A percentile compares a stretch with the other conserved stretches of the same genome.
phyloP scores from a whole-genome alignment of 441 rosid genomes.

The Jatropha podagrica region DNA sequence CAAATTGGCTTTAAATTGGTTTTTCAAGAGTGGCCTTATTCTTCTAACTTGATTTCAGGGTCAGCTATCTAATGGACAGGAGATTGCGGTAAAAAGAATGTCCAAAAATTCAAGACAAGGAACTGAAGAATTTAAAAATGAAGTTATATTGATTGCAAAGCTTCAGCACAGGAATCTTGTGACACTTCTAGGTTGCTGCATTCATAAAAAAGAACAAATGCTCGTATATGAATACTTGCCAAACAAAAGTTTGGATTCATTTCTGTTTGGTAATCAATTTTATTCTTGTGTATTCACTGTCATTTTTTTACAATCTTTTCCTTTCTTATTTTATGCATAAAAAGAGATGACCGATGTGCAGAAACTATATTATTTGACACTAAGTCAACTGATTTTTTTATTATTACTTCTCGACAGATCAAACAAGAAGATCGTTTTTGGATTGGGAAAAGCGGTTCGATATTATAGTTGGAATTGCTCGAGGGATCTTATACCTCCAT shows the following conservation, averaged over 20 bases:
- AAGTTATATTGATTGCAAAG: conserved; percentile 51
- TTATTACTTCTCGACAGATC: conserved; percentile 22
- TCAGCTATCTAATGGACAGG: conserved; percentile 37
- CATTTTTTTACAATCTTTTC: neutral
- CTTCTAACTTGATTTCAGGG: conserved; percentile 38
- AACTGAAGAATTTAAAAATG: conserved; percentile 57
- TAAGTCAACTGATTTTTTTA: neutral
- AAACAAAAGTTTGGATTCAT: conserved; percentile 60
- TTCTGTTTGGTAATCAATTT: conserved; percentile 42
- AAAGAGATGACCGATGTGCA: neutral
- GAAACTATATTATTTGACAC: neutral
- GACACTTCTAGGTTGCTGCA: conserved; percentile 52
- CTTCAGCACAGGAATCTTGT: conserved; percentile 72
- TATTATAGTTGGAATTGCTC: conserved; percentile 50
- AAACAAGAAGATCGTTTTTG: conserved; percentile 25
- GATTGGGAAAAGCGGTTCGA: conserved; percentile 48
- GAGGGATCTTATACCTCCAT: conserved; percentile 64
- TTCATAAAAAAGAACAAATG: conserved; percentile 55
- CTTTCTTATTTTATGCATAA: neutral
- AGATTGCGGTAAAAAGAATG: conserved; percentile 59
- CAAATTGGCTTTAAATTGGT: neutral
- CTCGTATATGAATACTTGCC: conserved; percentile 56
- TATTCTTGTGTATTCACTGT: neutral
- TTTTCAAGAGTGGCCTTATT: neutral
- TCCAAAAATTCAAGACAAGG: conserved; percentile 57